phyloP scores from a whole-genome alignment of 208 protist species.

The Plasmodiophora brassicae region DNA sequence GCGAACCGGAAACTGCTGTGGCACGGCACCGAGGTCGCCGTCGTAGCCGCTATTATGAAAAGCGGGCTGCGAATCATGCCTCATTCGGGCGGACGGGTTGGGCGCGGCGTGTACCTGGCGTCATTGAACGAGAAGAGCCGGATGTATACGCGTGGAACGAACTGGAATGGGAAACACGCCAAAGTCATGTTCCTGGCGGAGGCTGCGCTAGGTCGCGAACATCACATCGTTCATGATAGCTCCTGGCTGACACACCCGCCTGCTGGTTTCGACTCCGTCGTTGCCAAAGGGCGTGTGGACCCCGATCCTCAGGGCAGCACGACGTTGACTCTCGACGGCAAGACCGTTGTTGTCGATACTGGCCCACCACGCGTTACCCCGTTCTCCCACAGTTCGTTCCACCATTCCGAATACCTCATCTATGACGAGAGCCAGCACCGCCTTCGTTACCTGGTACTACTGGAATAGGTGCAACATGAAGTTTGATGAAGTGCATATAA shows the following conservation, averaged over 20 bases:
- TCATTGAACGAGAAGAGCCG: constrained; percentile 53
- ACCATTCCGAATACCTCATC: constrained; percentile 54
- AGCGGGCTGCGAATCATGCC: constrained; percentile 62
- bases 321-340: too few relatives aligned
- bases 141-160: constrained; percentile 40
- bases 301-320: constrained; percentile 38
- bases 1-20: constrained; percentile 53
- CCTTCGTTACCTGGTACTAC: constrained; percentile 51
- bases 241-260: constrained; percentile 47
- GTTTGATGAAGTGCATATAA: too few relatives aligned
- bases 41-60: constrained; percentile 54
- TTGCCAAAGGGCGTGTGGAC: constrained; percentile 45
- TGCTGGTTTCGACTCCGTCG: constrained; percentile 52
- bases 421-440: constrained; percentile 53
- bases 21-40: constrained; percentile 59
- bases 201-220: constrained; percentile 55
- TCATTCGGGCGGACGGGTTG: constrained; percentile 58
- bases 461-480: neutral
- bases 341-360: too few relatives aligned
- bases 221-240: constrained; percentile 51
- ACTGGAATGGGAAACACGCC: too few relatives aligned
- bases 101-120: constrained; percentile 60
- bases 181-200: constrained; percentile 59
- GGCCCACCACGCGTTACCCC: too few relatives aligned
- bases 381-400: constrained; percentile 41